These are phyloP conservation scores for Lasiosphaeria miniovina DNA, from an alignment of 495 filamentous ascomycete genomes.

Conservation along the genomic window DNA sequence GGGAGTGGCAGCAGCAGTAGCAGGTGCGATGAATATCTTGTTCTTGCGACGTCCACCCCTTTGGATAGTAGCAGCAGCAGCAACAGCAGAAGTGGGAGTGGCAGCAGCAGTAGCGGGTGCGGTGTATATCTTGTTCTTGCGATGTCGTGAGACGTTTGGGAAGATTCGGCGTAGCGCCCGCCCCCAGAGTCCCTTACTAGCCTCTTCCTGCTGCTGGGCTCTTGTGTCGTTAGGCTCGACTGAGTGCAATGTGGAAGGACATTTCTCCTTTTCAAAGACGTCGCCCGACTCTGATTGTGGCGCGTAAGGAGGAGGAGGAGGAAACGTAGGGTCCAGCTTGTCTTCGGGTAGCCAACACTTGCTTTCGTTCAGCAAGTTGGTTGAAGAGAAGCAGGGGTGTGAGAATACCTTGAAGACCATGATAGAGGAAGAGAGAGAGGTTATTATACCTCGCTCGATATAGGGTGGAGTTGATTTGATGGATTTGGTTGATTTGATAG, in stretches of 20 bases:
- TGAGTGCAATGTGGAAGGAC: conserved; percentile 2
- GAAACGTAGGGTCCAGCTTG: conserved; percentile 6
- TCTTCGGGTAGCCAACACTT: conserved; percentile 4
- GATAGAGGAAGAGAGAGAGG: too few species aligned
- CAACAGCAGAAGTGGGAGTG: not conserved
- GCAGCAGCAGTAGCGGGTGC: not conserved
- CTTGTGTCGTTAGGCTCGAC: conserved; percentile 9
- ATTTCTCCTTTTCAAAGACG: conserved; percentile 6
- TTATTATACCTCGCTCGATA: too few species aligned
- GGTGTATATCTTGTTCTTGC: conserved; percentile 1
- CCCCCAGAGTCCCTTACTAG: conserved; percentile 9
- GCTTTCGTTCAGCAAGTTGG: too few species aligned
- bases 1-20: not conserved
- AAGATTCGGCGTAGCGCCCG: conserved; percentile 10
- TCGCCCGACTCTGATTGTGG: conserved; percentile 7
- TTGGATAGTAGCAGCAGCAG: too few species aligned
- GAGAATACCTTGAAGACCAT: too few species aligned
- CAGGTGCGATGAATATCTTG: too few species aligned
- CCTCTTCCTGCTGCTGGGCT: conserved; percentile 9
- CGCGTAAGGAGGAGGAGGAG: conserved; percentile 13
- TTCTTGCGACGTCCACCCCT: too few species aligned
- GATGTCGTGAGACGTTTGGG: conserved; percentile 10
- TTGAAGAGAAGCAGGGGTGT: too few species aligned
- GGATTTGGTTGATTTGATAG: too few species aligned
- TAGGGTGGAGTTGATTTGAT: too few species aligned